Percentiles rank a stretch among this genome's conserved stretches.
Evolutionary conservation across 2,329 filamentous ascomycete genomes (phyloP).

Genomic region (Diatrype stigma): DNA sequence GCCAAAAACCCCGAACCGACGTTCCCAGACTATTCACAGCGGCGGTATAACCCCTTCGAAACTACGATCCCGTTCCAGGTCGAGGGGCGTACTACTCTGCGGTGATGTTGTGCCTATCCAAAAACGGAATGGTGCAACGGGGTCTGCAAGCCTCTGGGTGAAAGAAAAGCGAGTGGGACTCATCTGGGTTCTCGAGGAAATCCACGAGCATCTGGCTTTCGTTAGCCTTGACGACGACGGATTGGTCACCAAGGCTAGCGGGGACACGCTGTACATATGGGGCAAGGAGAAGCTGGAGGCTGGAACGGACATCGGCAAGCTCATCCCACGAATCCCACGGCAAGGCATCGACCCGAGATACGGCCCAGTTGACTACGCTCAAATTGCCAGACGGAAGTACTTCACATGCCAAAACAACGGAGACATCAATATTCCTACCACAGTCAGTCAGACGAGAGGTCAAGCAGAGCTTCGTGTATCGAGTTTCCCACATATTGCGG

Average conservation of each 20-base stretch:
- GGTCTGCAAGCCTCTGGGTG: slow-evolving; percentile 94
- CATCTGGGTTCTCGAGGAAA: slow-evolving; percentile 98
- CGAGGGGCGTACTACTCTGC: slow-evolving; percentile 84
- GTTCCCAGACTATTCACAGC: slow-evolving; percentile 62
- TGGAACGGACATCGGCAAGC: slow-evolving; percentile 69
- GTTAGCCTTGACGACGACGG: slow-evolving; percentile 76
- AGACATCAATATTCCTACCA: slow-evolving; percentile 78
- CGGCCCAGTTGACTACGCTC: slow-evolving; percentile 73
- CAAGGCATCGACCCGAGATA: slow-evolving; percentile 66
- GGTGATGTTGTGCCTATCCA: slow-evolving; percentile 98
- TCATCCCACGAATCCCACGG: slow-evolving; percentile 80
- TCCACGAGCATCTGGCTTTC: slow-evolving; percentile 85
- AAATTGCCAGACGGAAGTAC: slow-evolving; percentile 67
- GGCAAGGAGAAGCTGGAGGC: slow-evolving; percentile 62
- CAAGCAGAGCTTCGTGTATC: slow-evolving; percentile 76
- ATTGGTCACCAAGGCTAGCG: slow-evolving; percentile 63
- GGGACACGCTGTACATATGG: slow-evolving; percentile 85
- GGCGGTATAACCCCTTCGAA: slow-evolving; percentile 53
- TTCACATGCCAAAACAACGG: slow-evolving; percentile 81
- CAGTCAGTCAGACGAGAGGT: slow-evolving; percentile 68
- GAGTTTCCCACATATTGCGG: slow-evolving; percentile 94
- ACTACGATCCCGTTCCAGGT: slow-evolving; percentile 60
- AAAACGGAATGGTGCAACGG: slow-evolving; percentile 87
- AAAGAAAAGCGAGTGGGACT: slow-evolving; percentile 93
- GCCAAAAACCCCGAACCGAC: slow-evolving; percentile 51